Conservation (phyloP, 495 filamentous ascomycete genomes). For the Penicillium steckii region DNA sequence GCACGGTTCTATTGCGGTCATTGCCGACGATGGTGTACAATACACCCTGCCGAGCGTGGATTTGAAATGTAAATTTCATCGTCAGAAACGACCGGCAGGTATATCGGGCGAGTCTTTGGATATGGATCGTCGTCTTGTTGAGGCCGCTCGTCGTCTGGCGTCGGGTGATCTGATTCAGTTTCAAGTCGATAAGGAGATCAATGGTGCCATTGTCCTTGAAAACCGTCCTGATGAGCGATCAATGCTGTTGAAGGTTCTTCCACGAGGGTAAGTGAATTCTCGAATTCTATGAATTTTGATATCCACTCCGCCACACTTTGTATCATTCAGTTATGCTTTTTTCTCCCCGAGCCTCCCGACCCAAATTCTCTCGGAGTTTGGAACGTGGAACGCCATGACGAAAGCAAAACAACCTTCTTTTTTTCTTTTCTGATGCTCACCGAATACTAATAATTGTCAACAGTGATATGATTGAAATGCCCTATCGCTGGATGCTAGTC, state of each 20-base stretch:
- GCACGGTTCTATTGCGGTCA: slow-evolving; percentile 77
- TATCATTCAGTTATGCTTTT: slow-evolving; percentile 4
- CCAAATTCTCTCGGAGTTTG: not conserved
- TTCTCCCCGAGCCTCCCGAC: slow-evolving; percentile 10
- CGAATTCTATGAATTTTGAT: not conserved
- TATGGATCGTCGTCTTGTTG: slow-evolving; percentile 55
- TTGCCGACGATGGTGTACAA: slow-evolving; percentile 86
- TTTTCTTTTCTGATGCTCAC: slow-evolving; percentile 1
- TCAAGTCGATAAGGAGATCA: slow-evolving; percentile 86
- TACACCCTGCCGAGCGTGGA: slow-evolving; percentile 88
- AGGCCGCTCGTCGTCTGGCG: slow-evolving; percentile 65
- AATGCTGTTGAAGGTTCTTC: slow-evolving; percentile 79
- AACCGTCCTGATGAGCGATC: slow-evolving; percentile 66
- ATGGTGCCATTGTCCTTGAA: slow-evolving; percentile 84
- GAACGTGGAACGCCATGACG: not conserved
- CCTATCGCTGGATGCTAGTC: slow-evolving; percentile 55
- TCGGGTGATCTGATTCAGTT: slow-evolving; percentile 81
- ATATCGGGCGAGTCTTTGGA: slow-evolving; percentile 68
- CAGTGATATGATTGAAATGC: slow-evolving; percentile 53
- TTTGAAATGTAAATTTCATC: slow-evolving; percentile 90
- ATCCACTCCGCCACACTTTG: not conserved
- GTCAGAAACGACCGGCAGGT: slow-evolving; percentile 75
- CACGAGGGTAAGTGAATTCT: slow-evolving; percentile 68
- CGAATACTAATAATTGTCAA: slow-evolving; percentile 25
- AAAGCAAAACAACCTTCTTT: too few species aligned